These are phyloP conservation scores for Berberis thunbergii DNA, from an alignment of 164 flowering plant species.

Conservation along the genomic window DNA sequence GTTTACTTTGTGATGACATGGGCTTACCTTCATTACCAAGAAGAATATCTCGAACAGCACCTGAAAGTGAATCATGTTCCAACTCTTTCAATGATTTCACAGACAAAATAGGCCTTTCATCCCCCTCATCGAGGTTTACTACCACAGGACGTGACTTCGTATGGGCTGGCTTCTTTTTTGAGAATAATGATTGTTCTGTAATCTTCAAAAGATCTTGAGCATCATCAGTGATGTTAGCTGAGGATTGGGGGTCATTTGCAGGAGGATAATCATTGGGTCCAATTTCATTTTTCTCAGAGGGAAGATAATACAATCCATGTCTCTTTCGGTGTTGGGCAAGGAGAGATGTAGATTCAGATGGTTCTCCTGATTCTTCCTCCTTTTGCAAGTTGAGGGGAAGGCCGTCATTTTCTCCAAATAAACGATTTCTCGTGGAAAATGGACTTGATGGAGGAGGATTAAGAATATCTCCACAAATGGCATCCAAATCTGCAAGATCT, in stretches of 20 bases:
- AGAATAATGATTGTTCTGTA: constrained; percentile 45
- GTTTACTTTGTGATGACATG: constrained; percentile 24
- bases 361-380: constrained; percentile 44
- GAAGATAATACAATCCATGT: constrained; percentile 84
- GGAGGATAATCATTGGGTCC: constrained; percentile 62
- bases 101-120: constrained; percentile 17
- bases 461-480: constrained; percentile 42
- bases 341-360: constrained; percentile 53
- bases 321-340: constrained; percentile 75
- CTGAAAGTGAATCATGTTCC: constrained; percentile 52
- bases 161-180: constrained; percentile 49
- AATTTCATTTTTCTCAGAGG: constrained; percentile 43
- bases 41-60: constrained; percentile 66
- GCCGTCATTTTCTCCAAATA: constrained; percentile 20
- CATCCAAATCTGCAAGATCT: constrained; percentile 60
- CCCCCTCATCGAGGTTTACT: constrained; percentile 70
- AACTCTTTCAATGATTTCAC: constrained; percentile 19
- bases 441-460: constrained; percentile 26
- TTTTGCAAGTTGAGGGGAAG: constrained; percentile 15
- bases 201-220: constrained; percentile 61
- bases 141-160: constrained; percentile 82
- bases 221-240: constrained; percentile 24
- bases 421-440: constrained; percentile 31
- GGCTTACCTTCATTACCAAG: constrained; percentile 31
- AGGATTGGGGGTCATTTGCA: constrained; percentile 44